Evolutionary conservation across 139 green algal species (phyloP), one percentile per base, ranked within the genome.

Genomic region (Chlamydomonas sphaeroides): DNA sequence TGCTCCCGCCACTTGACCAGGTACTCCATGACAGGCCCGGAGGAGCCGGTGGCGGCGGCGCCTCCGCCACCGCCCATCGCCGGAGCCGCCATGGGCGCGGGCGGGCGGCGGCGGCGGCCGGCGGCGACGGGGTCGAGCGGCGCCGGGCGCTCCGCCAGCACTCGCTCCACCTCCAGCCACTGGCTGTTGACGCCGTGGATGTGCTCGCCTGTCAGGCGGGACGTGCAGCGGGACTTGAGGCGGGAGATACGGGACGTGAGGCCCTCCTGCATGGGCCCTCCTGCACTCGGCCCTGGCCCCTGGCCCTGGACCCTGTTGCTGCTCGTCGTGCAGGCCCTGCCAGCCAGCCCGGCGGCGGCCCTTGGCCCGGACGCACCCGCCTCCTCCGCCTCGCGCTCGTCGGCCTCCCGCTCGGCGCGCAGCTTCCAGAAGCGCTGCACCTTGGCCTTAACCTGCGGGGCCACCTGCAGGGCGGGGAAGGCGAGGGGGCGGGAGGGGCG

Each of bases 1-100:
- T 93, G 80, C 28, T 89, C 85, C 76, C 78, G 53, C 90, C 90
- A 95, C 61, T 91, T 92, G 39, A 95, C 90, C 65, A 94, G 81
- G 82, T 88, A 92, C 87, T 93, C 48, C 56, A 78, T 62, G 2
- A 25, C 23, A 21, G 10, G 18, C 5, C 56, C 56, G 25, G 20
- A 32, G 33, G 57, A 28, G 6, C 65, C 51, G 17, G 6, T 28
- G 53, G 28, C n/a, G 67, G 35, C 28, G 67, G 35, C 20, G 28
- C 57, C 53, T 62, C 53, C 26, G 28, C 57, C 30, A 14, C 59
- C 59, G 30, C 59, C 57, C 57, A 4, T 21, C 30, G n/a, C 59
- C 59, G 30, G 30, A 30, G 30, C 30, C 30, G n/a, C 59, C 59
- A 11, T 32, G 45, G 45, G 23, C 2, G 23, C 56, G 23, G 10